Percentiles rank a stretch among this genome's conserved stretches.
These are phyloP conservation scores for Penicillium freii DNA, from an alignment of 2,329 filamentous ascomycete species.

Conservation along the genomic window DNA sequence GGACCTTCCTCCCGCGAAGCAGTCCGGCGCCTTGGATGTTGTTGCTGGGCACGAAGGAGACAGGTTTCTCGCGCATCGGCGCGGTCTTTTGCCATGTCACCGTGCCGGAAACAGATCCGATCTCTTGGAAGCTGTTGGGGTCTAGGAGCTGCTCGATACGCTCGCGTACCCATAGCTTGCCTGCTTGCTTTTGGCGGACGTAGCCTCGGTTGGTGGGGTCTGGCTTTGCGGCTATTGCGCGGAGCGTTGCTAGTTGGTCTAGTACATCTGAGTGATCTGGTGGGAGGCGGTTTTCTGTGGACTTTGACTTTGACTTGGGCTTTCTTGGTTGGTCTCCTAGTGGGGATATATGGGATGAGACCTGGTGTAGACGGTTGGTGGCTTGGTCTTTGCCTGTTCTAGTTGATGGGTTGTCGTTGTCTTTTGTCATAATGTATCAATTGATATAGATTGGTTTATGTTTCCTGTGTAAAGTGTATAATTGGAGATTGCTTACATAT, in stretches of 20 bases:
- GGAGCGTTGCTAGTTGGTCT: slow-evolving; percentile 54
- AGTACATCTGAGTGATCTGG: slow-evolving; percentile 63
- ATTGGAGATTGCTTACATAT: slow-evolving; percentile 1
- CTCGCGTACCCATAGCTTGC: slow-evolving; percentile 65
- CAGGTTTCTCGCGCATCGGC: slow-evolving; percentile 41
- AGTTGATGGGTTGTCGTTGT: slow-evolving; percentile 10
- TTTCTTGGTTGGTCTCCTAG: slow-evolving; percentile 18
- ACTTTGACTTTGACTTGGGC: slow-evolving; percentile 32
- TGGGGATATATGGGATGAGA: slow-evolving; percentile 45
- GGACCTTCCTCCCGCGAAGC: slow-evolving; percentile 51
- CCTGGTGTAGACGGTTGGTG: slow-evolving; percentile 48
- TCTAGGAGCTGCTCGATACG: slow-evolving; percentile 60
- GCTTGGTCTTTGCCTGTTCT: slow-evolving; percentile 29
- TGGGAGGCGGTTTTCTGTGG: slow-evolving; percentile 45
- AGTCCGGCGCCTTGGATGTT: slow-evolving; percentile 61
- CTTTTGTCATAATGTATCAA: slow-evolving; percentile 6
- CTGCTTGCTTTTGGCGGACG: slow-evolving; percentile 61
- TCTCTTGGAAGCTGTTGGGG: slow-evolving; percentile 55
- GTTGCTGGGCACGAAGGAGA: slow-evolving; percentile 58
- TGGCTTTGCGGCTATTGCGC: slow-evolving; percentile 55
- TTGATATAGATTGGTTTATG: background rate
- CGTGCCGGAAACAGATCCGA: slow-evolving; percentile 60
- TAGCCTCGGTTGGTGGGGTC: slow-evolving; percentile 56
- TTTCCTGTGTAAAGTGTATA: no score
- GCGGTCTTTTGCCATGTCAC: slow-evolving; percentile 55